Base-by-base conservation (phyloP, 306 rosid genomes). In the Glycine tomentella region DNA sequence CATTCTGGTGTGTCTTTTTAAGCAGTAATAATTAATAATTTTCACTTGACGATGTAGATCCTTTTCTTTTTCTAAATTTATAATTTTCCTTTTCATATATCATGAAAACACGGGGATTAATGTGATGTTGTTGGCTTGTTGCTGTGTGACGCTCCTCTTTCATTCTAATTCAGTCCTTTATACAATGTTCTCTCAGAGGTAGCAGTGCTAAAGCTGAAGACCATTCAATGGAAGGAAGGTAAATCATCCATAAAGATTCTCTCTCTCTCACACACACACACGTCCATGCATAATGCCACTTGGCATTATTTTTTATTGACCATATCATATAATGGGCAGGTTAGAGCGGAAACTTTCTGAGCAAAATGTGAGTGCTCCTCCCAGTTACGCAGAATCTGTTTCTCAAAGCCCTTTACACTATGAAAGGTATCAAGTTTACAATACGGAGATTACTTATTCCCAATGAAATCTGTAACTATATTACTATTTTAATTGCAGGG, bases 311-410 rank as follows among this genome's bases (percentile, higher is more conserved):
- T 56, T 52, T 10, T 48, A 38, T 73, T 73, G 16, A 83, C 59
- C 46, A 69, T 69, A 51, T 69, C 69, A 56, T 77, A 7, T 61
- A 80, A 53, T 48, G 64, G 33, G 4, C 87, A 80, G 83, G 77
- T 84, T 90, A 16, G 94, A 89, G 75, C 87, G 56, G 69, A 92
- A 92, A 83, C 82, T 84, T 84, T 87, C 97, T 31, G 92, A 89
- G 85, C 92, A 94, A 85, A 90, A 90, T 85, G 82, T 78, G 48
- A 86, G 87, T 53, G 93, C 83, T 36, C 95, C 92, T 62, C 97
- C 98, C 57, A 92, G 90, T 79, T 90, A 94, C 77, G 97, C 89
- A 75, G 98, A 92, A 83, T 85, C 69, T 87, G 84, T 86, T 59
- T 78, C 95, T 81, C 86, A 81, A 81, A 92, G 92, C 80, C 89